Conservation (phyloP, 2,329 filamentous ascomycete species). For the Ascochyta clinopodiicola region DNA sequence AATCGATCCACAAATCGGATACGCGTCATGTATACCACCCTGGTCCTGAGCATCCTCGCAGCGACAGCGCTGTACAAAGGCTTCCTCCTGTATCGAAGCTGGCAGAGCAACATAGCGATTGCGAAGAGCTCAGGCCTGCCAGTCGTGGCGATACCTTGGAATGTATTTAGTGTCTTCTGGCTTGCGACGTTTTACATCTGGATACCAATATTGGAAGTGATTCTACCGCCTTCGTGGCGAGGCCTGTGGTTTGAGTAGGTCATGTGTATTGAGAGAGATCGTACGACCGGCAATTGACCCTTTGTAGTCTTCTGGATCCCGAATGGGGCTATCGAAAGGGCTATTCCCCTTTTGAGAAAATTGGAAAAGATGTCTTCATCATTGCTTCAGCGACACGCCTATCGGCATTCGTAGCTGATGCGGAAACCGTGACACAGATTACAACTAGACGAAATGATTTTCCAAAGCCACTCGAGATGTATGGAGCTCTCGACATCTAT, state of each 20-base stretch:
- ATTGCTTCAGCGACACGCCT: constrained; percentile 65
- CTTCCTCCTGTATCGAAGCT: constrained; percentile 44
- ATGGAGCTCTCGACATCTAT: constrained; percentile 67
- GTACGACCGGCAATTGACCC: constrained; percentile 7
- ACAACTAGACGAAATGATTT: constrained; percentile 72
- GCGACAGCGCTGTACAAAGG: constrained; percentile 42
- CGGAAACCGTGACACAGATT: constrained; percentile 71
- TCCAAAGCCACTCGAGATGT: constrained; percentile 69
- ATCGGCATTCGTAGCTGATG: constrained; percentile 65
- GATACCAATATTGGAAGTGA: constrained; percentile 61
- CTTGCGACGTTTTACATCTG: constrained; percentile 62
- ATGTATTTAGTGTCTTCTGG: constrained; percentile 62
- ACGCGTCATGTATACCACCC: constrained; percentile 19
- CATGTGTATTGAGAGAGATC: neutral
- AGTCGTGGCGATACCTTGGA: constrained; percentile 51
- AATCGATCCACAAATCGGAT: constrained; percentile 5
- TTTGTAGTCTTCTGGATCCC: constrained; percentile 59
- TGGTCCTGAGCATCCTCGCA: constrained; percentile 34
- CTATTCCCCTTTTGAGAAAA: constrained; percentile 63
- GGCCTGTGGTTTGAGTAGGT: constrained; percentile 67
- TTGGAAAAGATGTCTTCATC: constrained; percentile 68
- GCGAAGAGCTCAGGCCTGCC: constrained; percentile 56
- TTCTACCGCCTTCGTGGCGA: constrained; percentile 62
- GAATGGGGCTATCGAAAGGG: constrained; percentile 67
- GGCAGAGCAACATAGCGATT: constrained; percentile 50